These are phyloP conservation scores for Boletus subcaerulescens DNA, from an alignment of 768 basidiomycete species.

Conservation along the genomic window DNA sequence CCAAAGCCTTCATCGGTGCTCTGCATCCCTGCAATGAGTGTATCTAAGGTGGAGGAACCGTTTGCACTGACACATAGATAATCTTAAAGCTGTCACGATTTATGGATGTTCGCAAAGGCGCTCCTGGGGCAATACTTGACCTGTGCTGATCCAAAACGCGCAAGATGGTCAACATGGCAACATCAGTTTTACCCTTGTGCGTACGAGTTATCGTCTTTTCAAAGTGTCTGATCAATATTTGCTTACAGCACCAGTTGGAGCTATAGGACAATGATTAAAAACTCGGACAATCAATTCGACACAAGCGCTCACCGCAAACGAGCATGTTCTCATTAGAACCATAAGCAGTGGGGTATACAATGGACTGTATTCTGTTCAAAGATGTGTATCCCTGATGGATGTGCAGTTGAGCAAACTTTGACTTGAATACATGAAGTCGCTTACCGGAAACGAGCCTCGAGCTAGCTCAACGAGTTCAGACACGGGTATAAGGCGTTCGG, in stretches of 20 bases:
- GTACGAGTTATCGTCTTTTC: constrained; percentile 3
- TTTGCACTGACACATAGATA: constrained; percentile 79
- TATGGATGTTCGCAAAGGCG: constrained; percentile 48
- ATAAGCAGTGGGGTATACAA: constrained; percentile 91
- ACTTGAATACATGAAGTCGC: constrained; percentile 14
- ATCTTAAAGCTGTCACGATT: constrained; percentile 82
- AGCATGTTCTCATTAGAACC: constrained; percentile 96
- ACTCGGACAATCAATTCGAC: background rate
- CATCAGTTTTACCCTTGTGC: constrained; percentile 94
- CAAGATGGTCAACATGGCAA: constrained; percentile 91
- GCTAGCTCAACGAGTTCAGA: constrained; percentile 73
- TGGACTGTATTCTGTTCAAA: constrained; percentile 93
- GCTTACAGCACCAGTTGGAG: constrained; percentile 95
- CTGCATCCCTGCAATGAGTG: constrained; percentile 35
- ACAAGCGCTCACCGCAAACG: constrained; percentile 40
- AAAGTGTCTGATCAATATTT: background rate
- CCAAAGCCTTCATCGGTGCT: constrained; percentile 98
- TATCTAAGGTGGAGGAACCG: background rate
- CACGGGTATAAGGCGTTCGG: constrained; percentile 71
- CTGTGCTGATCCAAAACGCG: constrained; percentile 80
- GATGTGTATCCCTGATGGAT: constrained; percentile 69
- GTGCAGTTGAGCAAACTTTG: background rate
- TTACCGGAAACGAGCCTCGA: constrained; percentile 80
- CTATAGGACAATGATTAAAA: constrained; percentile 37
- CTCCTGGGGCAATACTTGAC: constrained; percentile 26